A percentile compares a stretch with the other conserved stretches of the same genome.
These are phyloP conservation scores for Trichothecium roseum DNA, from an alignment of 2,329 filamentous ascomycete species.

Conservation along the genomic window DNA sequence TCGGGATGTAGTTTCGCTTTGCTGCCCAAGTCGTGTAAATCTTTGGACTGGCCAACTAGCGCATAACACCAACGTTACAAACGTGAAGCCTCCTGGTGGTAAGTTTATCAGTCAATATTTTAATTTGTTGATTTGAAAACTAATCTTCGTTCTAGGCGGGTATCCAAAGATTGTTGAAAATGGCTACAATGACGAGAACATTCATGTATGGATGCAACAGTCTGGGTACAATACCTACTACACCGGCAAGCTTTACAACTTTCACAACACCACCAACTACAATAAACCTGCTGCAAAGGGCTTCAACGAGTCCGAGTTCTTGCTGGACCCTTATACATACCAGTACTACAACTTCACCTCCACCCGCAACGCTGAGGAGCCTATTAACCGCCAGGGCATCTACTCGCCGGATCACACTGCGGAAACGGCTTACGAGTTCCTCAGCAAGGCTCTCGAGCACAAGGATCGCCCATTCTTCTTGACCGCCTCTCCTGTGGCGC, in stretches of 20 bases:
- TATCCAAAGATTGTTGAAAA: constrained; percentile 39
- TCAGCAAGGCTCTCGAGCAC: constrained; percentile 36
- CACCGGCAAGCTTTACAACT: constrained; percentile 44
- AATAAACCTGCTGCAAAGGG: constrained; percentile 41
- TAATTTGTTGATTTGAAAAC: too few relatives aligned
- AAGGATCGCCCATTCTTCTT: constrained; percentile 41
- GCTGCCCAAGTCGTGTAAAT: constrained; percentile 5
- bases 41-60: constrained; percentile 5
- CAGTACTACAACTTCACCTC: constrained; percentile 56
- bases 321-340: constrained; percentile 59
- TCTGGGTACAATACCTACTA: constrained; percentile 42
- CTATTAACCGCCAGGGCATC: constrained; percentile 40
- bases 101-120: too few relatives aligned
- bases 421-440: constrained; percentile 37
- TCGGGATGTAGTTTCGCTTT: constrained; percentile 3
- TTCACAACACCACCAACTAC: constrained; percentile 36
- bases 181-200: constrained; percentile 36
- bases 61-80: constrained; percentile 8
- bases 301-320: constrained; percentile 44
- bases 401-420: constrained; percentile 43
- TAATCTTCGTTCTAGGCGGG: constrained; percentile 18
- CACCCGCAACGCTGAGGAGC: constrained; percentile 46
- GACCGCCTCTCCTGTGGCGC: constrained; percentile 34
- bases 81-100: constrained; percentile 4
- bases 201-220: constrained; percentile 39